Evolutionary conservation across 495 filamentous ascomycete species (phyloP).

Genomic region (Pseudoneurospora amorphoporcata): DNA sequence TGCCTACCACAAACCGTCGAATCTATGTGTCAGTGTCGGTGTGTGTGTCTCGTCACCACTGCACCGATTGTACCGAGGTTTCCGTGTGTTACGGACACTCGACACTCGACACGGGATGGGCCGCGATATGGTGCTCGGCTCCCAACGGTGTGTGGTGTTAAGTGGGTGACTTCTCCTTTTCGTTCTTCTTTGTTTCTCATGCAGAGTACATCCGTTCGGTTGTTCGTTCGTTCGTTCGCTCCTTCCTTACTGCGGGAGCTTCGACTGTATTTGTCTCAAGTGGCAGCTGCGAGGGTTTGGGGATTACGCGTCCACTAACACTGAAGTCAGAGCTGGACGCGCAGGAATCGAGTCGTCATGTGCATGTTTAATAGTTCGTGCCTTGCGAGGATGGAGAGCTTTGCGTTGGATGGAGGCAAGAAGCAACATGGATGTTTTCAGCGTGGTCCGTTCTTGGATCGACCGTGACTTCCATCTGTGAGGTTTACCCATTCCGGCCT

Average conservation of each 20-base stretch:
- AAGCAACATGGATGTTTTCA: no score
- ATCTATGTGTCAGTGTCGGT: background rate
- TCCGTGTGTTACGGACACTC: background rate
- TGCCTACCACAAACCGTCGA: background rate
- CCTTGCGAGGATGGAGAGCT: background rate
- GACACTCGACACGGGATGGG: background rate
- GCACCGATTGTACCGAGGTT: background rate
- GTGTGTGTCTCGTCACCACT: background rate
- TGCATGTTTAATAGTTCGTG: background rate
- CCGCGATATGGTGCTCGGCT: no score
- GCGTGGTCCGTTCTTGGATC: background rate
- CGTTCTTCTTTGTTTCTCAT: no score
- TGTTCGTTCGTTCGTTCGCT: no score
- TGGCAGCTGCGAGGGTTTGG: background rate
- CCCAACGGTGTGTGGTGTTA: no score
- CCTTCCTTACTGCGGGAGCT: no score
- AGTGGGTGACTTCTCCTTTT: no score
- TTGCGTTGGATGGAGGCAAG: background rate
- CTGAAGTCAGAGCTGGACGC: background rate
- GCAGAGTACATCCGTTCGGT: no score
- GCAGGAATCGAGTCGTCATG: background rate
- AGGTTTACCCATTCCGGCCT: background rate
- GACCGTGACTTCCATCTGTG: background rate
- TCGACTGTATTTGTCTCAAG: background rate
- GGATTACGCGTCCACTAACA: background rate